Percentiles rank a stretch among this genome's conserved stretches.
Conservation (phyloP, 352 stramenopile species). For the Globisporangium perplexum region DNA sequence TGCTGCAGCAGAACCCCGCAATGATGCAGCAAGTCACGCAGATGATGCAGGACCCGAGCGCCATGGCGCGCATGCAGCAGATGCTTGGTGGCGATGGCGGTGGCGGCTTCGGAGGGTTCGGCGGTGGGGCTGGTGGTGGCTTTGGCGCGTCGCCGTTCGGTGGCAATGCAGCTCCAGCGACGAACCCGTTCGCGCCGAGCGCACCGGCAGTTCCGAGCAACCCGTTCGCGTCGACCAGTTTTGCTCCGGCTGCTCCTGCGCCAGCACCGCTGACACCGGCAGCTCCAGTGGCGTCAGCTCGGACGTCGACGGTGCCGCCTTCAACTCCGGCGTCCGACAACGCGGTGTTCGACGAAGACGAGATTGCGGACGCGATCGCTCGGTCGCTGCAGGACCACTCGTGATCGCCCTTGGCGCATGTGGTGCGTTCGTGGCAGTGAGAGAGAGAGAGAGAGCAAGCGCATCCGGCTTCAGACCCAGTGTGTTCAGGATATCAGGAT, state of each 20-base stretch:
- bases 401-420: not conserved
- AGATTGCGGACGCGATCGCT: constrained; percentile 74
- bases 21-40: constrained; percentile 82
- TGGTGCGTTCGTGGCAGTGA: too few relatives aligned
- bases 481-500: not conserved
- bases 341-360: constrained; percentile 59
- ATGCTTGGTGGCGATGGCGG: constrained; percentile 31
- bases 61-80: constrained; percentile 67
- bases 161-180: constrained; percentile 12
- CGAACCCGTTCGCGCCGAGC: constrained; percentile 33
- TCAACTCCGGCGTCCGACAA: constrained; percentile 13
- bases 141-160: constrained; percentile 26
- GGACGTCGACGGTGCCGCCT: constrained; percentile 6
- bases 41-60: constrained; percentile 74
- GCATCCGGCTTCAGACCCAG: too few relatives aligned
- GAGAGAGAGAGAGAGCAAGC: not conserved
- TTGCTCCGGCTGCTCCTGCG: constrained; percentile 11
- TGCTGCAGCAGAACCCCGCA: constrained; percentile 66
- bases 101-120: constrained; percentile 5
- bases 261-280: constrained; percentile 7
- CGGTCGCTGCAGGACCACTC: constrained; percentile 70
- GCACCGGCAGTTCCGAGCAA: constrained; percentile 6
- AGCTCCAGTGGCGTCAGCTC: constrained; percentile 7
- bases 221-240: constrained; percentile 18
- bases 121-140: constrained; percentile 16